phyloP scores from a whole-genome alignment of 192 early-diverging fungal species.

The Coemansia sp. region DNA sequence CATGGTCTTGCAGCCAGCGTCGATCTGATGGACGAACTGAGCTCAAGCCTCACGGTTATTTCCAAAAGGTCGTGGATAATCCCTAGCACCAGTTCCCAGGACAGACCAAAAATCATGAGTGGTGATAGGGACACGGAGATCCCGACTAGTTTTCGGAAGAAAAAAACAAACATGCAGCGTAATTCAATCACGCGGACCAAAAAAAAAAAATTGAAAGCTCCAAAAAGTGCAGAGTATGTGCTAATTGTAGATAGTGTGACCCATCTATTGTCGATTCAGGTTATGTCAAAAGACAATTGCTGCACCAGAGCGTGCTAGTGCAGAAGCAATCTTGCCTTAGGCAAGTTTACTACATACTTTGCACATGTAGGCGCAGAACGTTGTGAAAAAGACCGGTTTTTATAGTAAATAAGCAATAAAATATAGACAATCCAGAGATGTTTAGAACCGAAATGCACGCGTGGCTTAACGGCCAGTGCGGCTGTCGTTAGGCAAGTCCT shows the following conservation, averaged over 20 bases:
- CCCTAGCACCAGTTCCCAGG: neutral
- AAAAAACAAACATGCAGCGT: neutral
- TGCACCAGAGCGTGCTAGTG: neutral
- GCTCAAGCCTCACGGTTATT: too few relatives aligned
- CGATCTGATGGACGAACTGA: too few relatives aligned
- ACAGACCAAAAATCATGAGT: neutral
- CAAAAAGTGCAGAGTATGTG: neutral
- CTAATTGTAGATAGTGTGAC: neutral
- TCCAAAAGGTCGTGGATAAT: neutral
- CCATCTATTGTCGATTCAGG: neutral
- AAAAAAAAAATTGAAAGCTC: neutral
- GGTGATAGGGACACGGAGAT: neutral
- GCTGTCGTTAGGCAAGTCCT: conserved; percentile 15
- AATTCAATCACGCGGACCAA: neutral
- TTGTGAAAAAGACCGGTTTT: neutral
- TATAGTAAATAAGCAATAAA: neutral
- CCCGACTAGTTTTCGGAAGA: neutral
- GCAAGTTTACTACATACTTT: neutral
- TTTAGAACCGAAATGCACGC: neutral
- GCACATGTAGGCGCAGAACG: neutral
- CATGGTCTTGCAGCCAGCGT: too few relatives aligned
- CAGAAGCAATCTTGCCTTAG: neutral
- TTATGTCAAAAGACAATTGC: neutral
- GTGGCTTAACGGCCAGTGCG: neutral
- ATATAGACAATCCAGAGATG: neutral